Evolutionary conservation across 2,329 filamentous ascomycete species (phyloP).

Genomic region (Nannizzia gypsea): DNA sequence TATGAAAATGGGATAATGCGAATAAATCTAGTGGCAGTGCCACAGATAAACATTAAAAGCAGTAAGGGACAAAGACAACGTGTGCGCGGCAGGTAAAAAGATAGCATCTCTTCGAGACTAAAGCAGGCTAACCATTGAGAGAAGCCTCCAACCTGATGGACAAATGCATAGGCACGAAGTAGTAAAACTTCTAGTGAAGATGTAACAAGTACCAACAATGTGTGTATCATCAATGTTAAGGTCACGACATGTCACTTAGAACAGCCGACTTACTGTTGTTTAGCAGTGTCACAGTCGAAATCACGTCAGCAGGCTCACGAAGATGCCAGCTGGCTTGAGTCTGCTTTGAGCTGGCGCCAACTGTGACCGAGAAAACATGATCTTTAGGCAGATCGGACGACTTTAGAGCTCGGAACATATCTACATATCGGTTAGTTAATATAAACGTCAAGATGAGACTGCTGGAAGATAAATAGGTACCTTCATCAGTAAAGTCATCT

Average conservation of each 20-base stretch:
- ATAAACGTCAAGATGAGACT: background rate
- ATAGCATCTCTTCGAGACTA: background rate
- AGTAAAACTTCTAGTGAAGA: background rate
- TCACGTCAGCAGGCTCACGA: slow-evolving; percentile 76
- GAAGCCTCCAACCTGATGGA: background rate
- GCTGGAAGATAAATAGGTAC: slow-evolving; percentile 31
- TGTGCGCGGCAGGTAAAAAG: background rate
- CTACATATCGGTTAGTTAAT: slow-evolving; percentile 20
- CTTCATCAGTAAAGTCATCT: slow-evolving; percentile 96
- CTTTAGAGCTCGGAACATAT: slow-evolving; percentile 72
- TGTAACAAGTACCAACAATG: background rate
- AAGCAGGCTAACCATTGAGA: background rate
- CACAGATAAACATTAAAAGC: background rate
- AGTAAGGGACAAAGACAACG: background rate
- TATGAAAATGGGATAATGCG: background rate
- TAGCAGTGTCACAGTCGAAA: slow-evolving; percentile 50
- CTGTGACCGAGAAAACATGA: slow-evolving; percentile 79
- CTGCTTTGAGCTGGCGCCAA: slow-evolving; percentile 83
- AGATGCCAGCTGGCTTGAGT: slow-evolving; percentile 86
- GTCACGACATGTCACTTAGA: background rate
- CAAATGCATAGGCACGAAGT: background rate
- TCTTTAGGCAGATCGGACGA: slow-evolving; percentile 46
- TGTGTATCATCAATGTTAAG: background rate
- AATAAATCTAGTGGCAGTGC: background rate
- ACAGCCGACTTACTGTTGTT: slow-evolving; percentile 30